Evolutionary conservation across 495 filamentous ascomycete genomes (phyloP).

Genomic region (Penicillium bovifimosum): DNA sequence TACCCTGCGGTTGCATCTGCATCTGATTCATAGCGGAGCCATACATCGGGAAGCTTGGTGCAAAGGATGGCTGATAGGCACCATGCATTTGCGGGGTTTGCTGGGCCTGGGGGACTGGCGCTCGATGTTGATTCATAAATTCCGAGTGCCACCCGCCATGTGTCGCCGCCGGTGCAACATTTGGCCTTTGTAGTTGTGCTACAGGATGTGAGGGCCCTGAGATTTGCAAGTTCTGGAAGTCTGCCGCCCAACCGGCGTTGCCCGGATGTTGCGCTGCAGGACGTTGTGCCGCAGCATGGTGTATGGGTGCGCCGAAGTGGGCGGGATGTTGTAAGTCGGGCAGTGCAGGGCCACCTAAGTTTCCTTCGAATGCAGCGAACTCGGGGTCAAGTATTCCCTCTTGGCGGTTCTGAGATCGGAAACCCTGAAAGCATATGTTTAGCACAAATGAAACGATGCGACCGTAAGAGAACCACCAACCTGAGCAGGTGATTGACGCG

Average conservation of each 20-base stretch:
- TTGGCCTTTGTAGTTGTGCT: constrained; percentile 29
- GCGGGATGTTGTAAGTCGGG: constrained; percentile 29
- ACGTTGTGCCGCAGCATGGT: constrained; percentile 15
- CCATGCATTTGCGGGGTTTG: constrained; percentile 21
- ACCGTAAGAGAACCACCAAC: constrained; percentile 28
- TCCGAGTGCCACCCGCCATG: constrained; percentile 51
- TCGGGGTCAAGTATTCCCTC: constrained; percentile 58
- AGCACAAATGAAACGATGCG: constrained; percentile 1
- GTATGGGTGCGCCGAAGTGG: constrained; percentile 19
- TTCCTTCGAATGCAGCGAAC: constrained; percentile 67
- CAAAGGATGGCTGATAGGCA: constrained; percentile 33
- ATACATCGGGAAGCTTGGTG: constrained; percentile 24
- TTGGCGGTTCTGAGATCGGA: constrained; percentile 53
- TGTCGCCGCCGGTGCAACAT: constrained; percentile 22
- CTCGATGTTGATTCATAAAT: constrained; percentile 37
- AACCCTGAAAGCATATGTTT: constrained; percentile 42
- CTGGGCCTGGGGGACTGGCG: constrained; percentile 16
- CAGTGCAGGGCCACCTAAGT: constrained; percentile 27
- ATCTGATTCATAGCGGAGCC: constrained; percentile 20
- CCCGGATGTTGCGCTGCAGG: constrained; percentile 18
- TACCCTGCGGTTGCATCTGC: constrained; percentile 21
- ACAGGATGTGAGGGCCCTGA: constrained; percentile 31
- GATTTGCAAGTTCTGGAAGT: constrained; percentile 47
- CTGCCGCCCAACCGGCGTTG: constrained; percentile 39
- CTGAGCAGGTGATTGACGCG: constrained; percentile 49